Conservation (phyloP, 192 early-diverging fungal species). For the Mortierella claussenii region DNA sequence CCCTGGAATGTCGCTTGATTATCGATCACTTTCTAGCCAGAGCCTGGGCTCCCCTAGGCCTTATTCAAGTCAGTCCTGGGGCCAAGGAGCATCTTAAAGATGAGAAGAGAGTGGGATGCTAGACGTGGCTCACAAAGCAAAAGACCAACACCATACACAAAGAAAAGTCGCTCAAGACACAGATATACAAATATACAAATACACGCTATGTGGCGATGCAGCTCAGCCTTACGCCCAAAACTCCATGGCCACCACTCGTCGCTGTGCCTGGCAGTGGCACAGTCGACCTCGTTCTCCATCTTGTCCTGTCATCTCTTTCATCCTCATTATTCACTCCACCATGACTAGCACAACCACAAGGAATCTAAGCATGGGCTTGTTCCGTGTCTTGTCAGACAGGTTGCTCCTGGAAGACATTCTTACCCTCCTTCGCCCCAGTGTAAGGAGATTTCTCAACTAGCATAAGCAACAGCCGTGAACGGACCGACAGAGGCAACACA, state of each 20-base stretch:
- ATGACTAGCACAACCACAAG: neutral
- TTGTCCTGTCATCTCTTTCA: neutral
- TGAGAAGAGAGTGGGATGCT: too few relatives aligned
- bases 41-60: constrained; percentile 20
- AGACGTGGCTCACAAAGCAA: too few relatives aligned
- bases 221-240: constrained; percentile 15
- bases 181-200: neutral
- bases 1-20: constrained; percentile 9
- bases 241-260: too few relatives aligned
- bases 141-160: too few relatives aligned
- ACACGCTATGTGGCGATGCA: neutral
- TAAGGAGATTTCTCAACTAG: neutral
- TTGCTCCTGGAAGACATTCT: constrained; percentile 17
- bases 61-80: constrained; percentile 39
- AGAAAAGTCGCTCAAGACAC: too few relatives aligned
- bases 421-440: constrained; percentile 13
- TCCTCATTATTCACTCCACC: neutral
- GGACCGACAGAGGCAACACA: neutral
- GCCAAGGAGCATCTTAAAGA: constrained; percentile 18
- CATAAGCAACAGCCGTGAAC: neutral
- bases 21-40: constrained; percentile 19
- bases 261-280: too few relatives aligned
- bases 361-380: constrained; percentile 15
- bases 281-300: too few relatives aligned
- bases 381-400: constrained; percentile 19